Conservation (phyloP, 352 stramenopile genomes). For the Globisporangium echinulatum region DNA sequence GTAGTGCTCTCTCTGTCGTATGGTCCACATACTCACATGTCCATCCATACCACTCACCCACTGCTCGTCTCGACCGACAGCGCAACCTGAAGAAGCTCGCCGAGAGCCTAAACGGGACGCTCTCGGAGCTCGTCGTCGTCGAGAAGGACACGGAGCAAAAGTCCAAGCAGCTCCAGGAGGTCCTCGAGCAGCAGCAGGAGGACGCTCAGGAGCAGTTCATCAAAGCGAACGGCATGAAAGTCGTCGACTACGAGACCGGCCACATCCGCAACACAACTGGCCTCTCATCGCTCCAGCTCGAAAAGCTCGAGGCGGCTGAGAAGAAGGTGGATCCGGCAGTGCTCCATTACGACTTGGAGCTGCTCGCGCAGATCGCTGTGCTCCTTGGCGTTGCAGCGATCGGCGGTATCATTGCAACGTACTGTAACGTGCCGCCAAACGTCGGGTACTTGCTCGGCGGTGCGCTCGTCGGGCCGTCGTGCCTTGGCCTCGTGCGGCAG, state of each 20-base stretch:
- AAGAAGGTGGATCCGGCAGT: constrained; percentile 81
- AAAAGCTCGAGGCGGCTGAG: constrained; percentile 74
- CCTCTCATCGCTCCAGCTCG: constrained; percentile 46
- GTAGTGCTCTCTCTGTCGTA: constrained; percentile 6
- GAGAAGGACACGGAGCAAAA: constrained; percentile 77
- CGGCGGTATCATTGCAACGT: constrained; percentile 84
- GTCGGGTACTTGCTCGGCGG: constrained; percentile 89
- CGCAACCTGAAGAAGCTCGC: constrained; percentile 68
- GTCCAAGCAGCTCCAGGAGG: constrained; percentile 70
- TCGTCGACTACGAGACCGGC: constrained; percentile 81
- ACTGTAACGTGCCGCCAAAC: constrained; percentile 85
- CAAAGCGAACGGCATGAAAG: constrained; percentile 71
- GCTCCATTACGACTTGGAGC: constrained; percentile 82
- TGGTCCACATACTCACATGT: no score
- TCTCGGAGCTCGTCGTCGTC: constrained; percentile 73
- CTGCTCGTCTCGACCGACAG: constrained; percentile 3
- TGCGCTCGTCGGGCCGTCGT: constrained; percentile 86
- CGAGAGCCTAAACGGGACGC: constrained; percentile 59
- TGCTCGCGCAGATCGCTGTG: constrained; percentile 80
- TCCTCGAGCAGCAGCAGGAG: constrained; percentile 71
- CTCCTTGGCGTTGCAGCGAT: constrained; percentile 79
- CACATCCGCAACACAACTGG: constrained; percentile 71
- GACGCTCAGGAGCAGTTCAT: constrained; percentile 76
- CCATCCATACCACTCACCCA: no score
- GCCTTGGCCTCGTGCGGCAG: constrained; percentile 75